Evolutionary conservation across 1,284 basidiomycete species (phyloP).

Genomic region (Leccinum brunneo-olivaceum): DNA sequence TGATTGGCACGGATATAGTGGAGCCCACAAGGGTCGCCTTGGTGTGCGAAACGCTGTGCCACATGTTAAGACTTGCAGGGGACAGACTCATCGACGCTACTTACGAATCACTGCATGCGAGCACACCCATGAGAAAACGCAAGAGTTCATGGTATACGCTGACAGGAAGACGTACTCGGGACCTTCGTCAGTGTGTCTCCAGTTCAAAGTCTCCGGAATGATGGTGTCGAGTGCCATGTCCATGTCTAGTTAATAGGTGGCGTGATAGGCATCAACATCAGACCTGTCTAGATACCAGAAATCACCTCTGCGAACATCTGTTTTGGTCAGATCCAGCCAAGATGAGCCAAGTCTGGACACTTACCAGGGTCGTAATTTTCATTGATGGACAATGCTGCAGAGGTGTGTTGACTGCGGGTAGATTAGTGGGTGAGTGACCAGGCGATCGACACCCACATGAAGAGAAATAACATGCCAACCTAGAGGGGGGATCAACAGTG

Average conservation of each 20-base stretch:
- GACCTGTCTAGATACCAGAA: background rate
- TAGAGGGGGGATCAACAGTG: slow-evolving; percentile 21
- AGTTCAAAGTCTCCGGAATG: slow-evolving; percentile 82
- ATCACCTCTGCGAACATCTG: slow-evolving; percentile 56
- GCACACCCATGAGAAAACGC: slow-evolving; percentile 8
- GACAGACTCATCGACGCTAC: slow-evolving; percentile 5
- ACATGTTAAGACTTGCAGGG: slow-evolving; percentile 1
- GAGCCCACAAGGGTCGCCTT: slow-evolving; percentile 82
- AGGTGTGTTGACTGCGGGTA: slow-evolving; percentile 75
- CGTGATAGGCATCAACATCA: too few species aligned
- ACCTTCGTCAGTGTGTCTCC: slow-evolving; percentile 88
- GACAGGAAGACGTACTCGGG: slow-evolving; percentile 59
- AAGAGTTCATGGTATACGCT: slow-evolving; percentile 25
- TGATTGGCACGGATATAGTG: slow-evolving; percentile 80
- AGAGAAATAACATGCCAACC: slow-evolving; percentile 71
- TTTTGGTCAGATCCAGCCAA: slow-evolving; percentile 9
- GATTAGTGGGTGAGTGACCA: background rate
- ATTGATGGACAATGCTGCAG: slow-evolving; percentile 83
- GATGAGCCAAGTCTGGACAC: slow-evolving; percentile 3
- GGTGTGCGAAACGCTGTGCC: slow-evolving; percentile 83
- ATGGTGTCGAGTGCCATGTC: slow-evolving; percentile 81
- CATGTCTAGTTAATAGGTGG: too few species aligned
- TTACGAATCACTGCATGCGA: slow-evolving; percentile 62
- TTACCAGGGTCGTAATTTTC: slow-evolving; percentile 67
- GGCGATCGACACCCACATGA: slow-evolving; percentile 48